A percentile compares a stretch with the other conserved stretches of the same genome.
These are phyloP conservation scores for Coemansia sp. DNA, from an alignment of 192 early-diverging fungal species.

Conservation along the genomic window DNA sequence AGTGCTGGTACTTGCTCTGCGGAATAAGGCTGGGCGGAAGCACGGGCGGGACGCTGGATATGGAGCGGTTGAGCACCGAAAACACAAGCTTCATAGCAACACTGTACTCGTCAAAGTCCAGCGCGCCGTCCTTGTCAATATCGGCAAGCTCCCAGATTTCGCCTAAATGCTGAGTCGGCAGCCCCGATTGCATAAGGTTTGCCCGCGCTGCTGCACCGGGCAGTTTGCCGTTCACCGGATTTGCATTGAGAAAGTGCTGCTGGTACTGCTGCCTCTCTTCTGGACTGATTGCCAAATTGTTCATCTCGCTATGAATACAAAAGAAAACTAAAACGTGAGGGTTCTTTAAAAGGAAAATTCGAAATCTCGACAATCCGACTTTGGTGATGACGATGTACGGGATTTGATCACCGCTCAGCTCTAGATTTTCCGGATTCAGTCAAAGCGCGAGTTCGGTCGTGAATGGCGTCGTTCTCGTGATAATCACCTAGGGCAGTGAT, in stretches of 20 bases:
- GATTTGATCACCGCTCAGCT: neutral
- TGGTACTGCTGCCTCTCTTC: conserved; percentile 43
- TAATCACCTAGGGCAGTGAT: neutral
- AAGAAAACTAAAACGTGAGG: neutral
- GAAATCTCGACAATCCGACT: neutral
- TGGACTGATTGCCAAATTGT: conserved; percentile 28
- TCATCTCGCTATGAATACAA: conserved; percentile 15
- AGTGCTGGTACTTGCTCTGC: conserved; percentile 59
- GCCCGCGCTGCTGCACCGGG: conserved; percentile 40
- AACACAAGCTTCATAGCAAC: conserved; percentile 78
- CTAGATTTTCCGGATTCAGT: neutral
- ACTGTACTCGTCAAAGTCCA: conserved; percentile 84
- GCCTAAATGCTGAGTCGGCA: conserved; percentile 48
- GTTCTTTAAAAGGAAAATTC: neutral
- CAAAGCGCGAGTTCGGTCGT: neutral
- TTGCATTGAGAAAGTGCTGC: conserved; percentile 46
- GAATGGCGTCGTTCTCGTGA: neutral
- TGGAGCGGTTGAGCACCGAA: conserved; percentile 59
- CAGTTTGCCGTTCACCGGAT: conserved; percentile 45
- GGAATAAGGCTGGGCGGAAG: conserved; percentile 71
- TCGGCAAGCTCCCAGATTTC: conserved; percentile 71
- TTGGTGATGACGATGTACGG: neutral
- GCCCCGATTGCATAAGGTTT: conserved; percentile 53
- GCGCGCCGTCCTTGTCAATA: conserved; percentile 78
- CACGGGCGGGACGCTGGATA: conserved; percentile 56